These are phyloP conservation scores for Scheffersomyces illinoinensis DNA, from an alignment of 1,139 yeast genomes.

Conservation along the genomic window DNA sequence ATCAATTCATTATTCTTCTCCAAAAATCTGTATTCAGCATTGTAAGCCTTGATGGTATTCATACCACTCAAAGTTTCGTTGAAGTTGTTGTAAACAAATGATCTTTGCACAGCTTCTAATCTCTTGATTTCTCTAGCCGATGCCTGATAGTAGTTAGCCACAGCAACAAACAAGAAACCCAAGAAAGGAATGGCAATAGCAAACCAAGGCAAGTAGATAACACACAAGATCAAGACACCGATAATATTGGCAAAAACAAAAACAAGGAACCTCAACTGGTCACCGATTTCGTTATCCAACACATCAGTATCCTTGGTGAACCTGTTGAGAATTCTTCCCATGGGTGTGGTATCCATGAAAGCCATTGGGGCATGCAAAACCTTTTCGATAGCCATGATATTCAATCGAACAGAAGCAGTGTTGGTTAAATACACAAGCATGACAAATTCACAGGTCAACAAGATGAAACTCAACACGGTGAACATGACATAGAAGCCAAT, in stretches of 20 bases:
- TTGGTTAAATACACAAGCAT: slow-evolving; percentile 53
- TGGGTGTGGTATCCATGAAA: slow-evolving; percentile 60
- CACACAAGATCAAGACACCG: slow-evolving; percentile 67
- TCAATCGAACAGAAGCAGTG: slow-evolving; percentile 37
- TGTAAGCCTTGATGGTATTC: slow-evolving; percentile 67
- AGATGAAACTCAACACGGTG: slow-evolving; percentile 37
- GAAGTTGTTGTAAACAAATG: slow-evolving; percentile 75
- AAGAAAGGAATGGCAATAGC: slow-evolving; percentile 49
- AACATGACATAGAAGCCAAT: slow-evolving; percentile 72
- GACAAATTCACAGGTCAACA: slow-evolving; percentile 44
- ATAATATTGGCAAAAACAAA: slow-evolving; percentile 54
- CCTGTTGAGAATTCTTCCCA: slow-evolving; percentile 69
- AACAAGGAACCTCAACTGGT: slow-evolving; percentile 53
- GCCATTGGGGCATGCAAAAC: slow-evolving; percentile 58
- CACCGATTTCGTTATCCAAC: slow-evolving; percentile 72
- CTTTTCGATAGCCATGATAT: slow-evolving; percentile 40
- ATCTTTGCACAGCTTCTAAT: slow-evolving; percentile 74
- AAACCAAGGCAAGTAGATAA: slow-evolving; percentile 66
- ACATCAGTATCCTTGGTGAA: slow-evolving; percentile 82
- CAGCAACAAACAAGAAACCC: slow-evolving; percentile 30
- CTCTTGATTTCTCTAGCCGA: slow-evolving; percentile 79
- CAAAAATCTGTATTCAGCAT: slow-evolving; percentile 50
- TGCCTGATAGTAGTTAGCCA: slow-evolving; percentile 61
- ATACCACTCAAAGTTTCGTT: slow-evolving; percentile 75
- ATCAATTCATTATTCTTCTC: slow-evolving; percentile 49